A percentile compares a stretch with the other conserved stretches of the same genome.
Conservation (phyloP, 306 rosid genomes). For the Glycine tomentella region DNA sequence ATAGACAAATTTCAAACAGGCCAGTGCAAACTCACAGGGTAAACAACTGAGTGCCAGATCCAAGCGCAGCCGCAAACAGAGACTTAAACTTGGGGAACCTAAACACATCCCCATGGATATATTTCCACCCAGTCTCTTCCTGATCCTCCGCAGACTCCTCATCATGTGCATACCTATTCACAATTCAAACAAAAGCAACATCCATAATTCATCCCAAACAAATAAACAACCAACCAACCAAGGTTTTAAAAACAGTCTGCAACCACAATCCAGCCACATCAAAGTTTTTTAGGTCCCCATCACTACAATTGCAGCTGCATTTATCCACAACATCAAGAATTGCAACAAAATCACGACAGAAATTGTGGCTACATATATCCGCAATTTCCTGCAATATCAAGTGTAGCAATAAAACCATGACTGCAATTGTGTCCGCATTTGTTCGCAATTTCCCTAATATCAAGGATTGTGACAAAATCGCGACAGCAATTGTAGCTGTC, state of each 20-base stretch:
- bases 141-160: conserved; percentile 65
- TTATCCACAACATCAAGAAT: background rate
- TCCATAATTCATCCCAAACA: conserved; percentile 19
- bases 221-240: background rate
- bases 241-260: background rate
- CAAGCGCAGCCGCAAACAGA: conserved; percentile 66
- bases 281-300: background rate
- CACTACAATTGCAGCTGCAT: background rate
- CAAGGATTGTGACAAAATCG: background rate
- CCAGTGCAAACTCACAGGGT: conserved; percentile 56
- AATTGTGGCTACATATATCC: background rate
- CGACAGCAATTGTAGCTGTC: background rate
- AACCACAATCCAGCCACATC: background rate
- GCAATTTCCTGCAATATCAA: background rate
- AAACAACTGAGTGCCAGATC: conserved; percentile 69
- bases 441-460: too few species aligned
- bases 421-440: background rate
- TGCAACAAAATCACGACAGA: background rate
- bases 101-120: conserved; percentile 68
- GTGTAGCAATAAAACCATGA: background rate
- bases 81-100: conserved; percentile 65
- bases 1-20: conserved; percentile 9
- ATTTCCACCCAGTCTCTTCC: conserved; percentile 75
- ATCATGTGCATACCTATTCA: conserved; percentile 62
- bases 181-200: conserved; percentile 36